Base-by-base conservation (phyloP, 2,329 filamentous ascomycete species). In the Cladosporium velox region DNA sequence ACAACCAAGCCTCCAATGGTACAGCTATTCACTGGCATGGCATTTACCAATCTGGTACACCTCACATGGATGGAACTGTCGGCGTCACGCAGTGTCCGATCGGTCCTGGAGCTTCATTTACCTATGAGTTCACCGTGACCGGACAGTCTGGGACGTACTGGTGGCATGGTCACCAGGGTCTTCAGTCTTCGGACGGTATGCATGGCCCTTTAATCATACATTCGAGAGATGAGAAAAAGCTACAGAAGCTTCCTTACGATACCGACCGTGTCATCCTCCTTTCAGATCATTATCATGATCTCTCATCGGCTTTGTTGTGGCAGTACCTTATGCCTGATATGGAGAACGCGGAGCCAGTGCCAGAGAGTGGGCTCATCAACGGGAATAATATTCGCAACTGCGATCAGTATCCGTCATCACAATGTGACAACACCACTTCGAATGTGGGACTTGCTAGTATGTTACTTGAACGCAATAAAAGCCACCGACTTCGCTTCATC, bases 1-100 rank as follows among this genome's bases (percentile, higher is more conserved):
- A 84, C 67, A 92, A 92, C 70, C 79, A 82, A 30, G 85, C 86
- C 1, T 75, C 77, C 21, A 88, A 90, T 69, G 72, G 78, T 44
- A 83, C 83, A 1, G 86, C 86, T 10, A 82, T 91, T 3, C 89
- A 91, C 72, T 91, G 88, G 77, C 89, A 91, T 70, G 89, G 89
- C 21, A 83, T 91, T 67, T 89, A 85, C 70, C 89, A 91, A 71
- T 88, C 88, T 66, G 88, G 87, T 10, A 89, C 88, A 1, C 89
- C 87, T 68, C 81, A 80, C 67, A 89, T 90, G 86, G 88, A 91
- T 70, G 89, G 88, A 1, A 84, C 87, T 1, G 80, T 86, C 0
- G 87, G 86, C 52, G 79, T 89, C 14, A 88, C 86, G 0, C 87
- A 90, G 72, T 90, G 88, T 67, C 83, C 86, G 0, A 87, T 90